These are phyloP conservation scores for Suillus bovinus DNA, from an alignment of 768 basidiomycete genomes.

Conservation along the genomic window DNA sequence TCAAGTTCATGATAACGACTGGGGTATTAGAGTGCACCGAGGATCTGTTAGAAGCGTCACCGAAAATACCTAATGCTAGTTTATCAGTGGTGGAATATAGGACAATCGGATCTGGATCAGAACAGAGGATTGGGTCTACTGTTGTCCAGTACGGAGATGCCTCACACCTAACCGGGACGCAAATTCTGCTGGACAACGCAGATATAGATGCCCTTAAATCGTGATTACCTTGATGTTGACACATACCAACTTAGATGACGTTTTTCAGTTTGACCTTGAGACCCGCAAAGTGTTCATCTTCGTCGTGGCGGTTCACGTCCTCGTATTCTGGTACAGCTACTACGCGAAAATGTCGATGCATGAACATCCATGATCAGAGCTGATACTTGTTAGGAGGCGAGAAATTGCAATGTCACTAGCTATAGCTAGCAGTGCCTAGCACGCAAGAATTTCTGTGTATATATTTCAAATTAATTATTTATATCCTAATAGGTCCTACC, in stretches of 20 bases:
- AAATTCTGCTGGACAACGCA: neutral
- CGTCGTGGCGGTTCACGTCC: neutral
- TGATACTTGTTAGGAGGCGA: too few species aligned
- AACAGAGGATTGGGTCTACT: neutral
- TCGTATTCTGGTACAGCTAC: too few species aligned
- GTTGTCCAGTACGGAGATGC: neutral
- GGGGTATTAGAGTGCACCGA: slow-evolving; percentile 38
- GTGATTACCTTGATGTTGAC: neutral
- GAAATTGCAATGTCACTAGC: too few species aligned
- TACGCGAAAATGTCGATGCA: too few species aligned
- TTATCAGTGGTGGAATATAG: neutral
- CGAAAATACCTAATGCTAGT: slow-evolving; percentile 20
- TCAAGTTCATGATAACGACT: slow-evolving; percentile 48
- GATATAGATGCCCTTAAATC: neutral
- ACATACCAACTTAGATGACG: neutral
- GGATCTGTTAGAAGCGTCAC: slow-evolving; percentile 25
- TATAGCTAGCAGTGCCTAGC: neutral
- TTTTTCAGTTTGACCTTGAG: neutral
- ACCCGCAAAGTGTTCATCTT: neutral
- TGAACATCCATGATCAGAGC: too few species aligned
- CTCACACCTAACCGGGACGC: neutral
- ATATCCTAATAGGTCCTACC: too few species aligned
- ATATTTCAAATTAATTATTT: neutral
- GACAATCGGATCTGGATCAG: neutral
- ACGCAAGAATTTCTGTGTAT: neutral